Conservation (phyloP, 495 filamentous ascomycete genomes). For the Aspergillus incahuasiensis region DNA sequence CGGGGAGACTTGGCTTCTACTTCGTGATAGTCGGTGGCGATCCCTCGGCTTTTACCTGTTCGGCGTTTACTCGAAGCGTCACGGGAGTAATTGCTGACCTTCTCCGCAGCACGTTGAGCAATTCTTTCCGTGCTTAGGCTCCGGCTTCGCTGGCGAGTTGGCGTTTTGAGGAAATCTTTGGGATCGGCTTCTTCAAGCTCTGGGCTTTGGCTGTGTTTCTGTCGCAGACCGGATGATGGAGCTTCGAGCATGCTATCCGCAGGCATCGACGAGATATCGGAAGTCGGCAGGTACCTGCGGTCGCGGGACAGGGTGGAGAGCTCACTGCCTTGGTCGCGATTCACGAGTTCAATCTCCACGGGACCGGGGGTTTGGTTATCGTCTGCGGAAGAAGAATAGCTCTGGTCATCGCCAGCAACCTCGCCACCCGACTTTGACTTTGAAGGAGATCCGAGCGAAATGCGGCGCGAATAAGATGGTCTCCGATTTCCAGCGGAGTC, state of each 20-base stretch:
- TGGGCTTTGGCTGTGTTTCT: constrained; percentile 55
- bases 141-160: constrained; percentile 59
- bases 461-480: constrained; percentile 62
- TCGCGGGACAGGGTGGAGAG: constrained; percentile 57
- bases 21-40: constrained; percentile 57
- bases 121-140: constrained; percentile 72
- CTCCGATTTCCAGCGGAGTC: constrained; percentile 62
- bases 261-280: constrained; percentile 88
- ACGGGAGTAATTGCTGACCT: constrained; percentile 48
- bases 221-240: constrained; percentile 42
- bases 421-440: constrained; percentile 49
- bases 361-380: constrained; percentile 72
- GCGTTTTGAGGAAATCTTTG: constrained; percentile 60
- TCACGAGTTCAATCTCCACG: constrained; percentile 80
- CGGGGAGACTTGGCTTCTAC: constrained; percentile 52
- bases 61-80: constrained; percentile 50
- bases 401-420: constrained; percentile 49
- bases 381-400: constrained; percentile 62
- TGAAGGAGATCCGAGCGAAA: constrained; percentile 52
- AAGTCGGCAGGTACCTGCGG: constrained; percentile 55
- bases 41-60: constrained; percentile 52
- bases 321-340: constrained; percentile 53
- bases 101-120: constrained; percentile 66
- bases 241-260: constrained; percentile 86
- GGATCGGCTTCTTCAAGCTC: constrained; percentile 36